phyloP scores from a whole-genome alignment of 352 stramenopile genomes.

The Globisporangium orthogonon region DNA sequence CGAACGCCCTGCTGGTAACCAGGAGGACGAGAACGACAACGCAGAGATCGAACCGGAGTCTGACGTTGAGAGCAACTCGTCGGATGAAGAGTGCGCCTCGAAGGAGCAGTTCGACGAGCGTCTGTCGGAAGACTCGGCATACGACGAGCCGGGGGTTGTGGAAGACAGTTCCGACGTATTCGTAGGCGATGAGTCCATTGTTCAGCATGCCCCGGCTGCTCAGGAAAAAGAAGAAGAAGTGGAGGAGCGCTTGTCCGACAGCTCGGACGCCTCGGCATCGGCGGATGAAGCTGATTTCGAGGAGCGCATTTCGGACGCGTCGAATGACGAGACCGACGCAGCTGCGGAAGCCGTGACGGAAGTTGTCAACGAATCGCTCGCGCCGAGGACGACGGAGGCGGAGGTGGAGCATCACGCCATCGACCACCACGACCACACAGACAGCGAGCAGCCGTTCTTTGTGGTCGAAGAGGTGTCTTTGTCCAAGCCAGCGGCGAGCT shows the following conservation, averaged over 20 bases:
- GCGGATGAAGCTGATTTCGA: neutral
- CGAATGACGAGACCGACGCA: neutral
- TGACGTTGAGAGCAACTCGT: slow-evolving; percentile 1
- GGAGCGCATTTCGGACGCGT: slow-evolving; percentile 1
- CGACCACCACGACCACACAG: slow-evolving; percentile 17
- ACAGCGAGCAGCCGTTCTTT: slow-evolving; percentile 29
- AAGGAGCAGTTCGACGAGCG: slow-evolving; percentile 9
- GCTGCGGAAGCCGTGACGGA: neutral
- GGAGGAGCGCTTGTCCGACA: neutral
- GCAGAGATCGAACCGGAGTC: neutral
- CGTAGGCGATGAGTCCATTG: neutral
- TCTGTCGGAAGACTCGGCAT: slow-evolving; percentile 3
- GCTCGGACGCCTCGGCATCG: neutral
- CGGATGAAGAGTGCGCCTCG: neutral
- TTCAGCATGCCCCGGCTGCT: neutral
- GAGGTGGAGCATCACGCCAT: slow-evolving; percentile 13
- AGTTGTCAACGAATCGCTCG: neutral
- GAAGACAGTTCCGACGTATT: neutral
- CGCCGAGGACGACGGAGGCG: neutral
- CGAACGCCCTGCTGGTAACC: neutral
- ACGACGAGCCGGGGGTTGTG: neutral
- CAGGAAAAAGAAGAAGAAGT: neutral
- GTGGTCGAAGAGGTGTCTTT: slow-evolving; percentile 27
- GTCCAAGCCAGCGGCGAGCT: slow-evolving; percentile 19
- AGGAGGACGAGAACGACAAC: neutral